A percentile compares a stretch with the other conserved stretches of the same genome.
phyloP scores from a whole-genome alignment of 176 grass and related monocot species.

The Oryza glaberrima region DNA sequence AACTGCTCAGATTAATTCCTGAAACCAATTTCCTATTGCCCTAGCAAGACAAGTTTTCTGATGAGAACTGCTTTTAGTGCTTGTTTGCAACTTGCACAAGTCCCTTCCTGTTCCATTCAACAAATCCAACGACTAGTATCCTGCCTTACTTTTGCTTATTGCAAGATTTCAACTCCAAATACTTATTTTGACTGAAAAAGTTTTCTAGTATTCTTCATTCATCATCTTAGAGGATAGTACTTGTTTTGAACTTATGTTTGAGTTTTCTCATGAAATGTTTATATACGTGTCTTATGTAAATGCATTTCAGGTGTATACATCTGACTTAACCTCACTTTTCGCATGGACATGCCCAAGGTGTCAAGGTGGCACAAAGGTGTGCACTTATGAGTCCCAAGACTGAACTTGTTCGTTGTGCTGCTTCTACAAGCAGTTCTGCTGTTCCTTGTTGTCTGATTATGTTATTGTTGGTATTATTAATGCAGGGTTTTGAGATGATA shows the following conservation, averaged over 20 bases:
- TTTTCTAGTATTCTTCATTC: not conserved
- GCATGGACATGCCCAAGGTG: slow-evolving; percentile 86
- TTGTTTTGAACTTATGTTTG: not conserved
- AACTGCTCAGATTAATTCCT: not conserved
- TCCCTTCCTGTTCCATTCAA: not conserved
- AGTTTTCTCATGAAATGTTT: not conserved
- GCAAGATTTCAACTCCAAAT: not conserved
- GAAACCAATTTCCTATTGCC: not conserved
- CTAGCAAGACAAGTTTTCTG: not conserved
- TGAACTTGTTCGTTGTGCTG: slow-evolving; percentile 1
- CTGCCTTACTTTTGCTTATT: not conserved
- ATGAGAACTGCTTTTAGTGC: not conserved
- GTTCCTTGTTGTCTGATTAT: not conserved
- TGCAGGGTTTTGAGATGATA: slow-evolving; percentile 84
- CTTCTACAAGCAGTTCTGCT: not conserved
- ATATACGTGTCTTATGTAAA: slow-evolving; percentile 9
- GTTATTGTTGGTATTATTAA: slow-evolving; percentile 24
- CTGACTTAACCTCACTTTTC: slow-evolving; percentile 80
- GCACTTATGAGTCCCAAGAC: not conserved
- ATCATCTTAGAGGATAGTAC: not conserved
- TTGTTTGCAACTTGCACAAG: not conserved
- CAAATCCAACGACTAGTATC: not conserved
- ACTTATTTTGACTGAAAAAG: not conserved
- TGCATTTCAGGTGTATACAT: slow-evolving; percentile 80
- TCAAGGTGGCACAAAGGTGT: slow-evolving; percentile 73